Evolutionary conservation across 2,329 filamentous ascomycete species (phyloP).

Genomic region (Calonectria pteridis): DNA sequence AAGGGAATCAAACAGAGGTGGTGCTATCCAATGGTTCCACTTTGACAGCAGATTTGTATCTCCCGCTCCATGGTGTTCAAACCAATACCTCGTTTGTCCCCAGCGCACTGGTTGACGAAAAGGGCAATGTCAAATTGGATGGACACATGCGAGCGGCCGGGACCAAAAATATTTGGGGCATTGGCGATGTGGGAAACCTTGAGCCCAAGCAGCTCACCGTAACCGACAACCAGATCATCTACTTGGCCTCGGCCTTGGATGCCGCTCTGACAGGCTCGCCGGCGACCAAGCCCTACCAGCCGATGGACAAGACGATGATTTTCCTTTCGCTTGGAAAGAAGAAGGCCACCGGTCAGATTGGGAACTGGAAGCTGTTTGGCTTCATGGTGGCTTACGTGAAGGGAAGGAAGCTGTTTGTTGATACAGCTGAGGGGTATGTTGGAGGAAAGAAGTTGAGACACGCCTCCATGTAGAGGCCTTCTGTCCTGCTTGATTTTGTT

Average conservation of each 20-base stretch:
- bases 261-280: conserved; percentile 35
- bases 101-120: conserved; percentile 45
- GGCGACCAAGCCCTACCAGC: conserved; percentile 32
- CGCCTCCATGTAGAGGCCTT: conserved; percentile 39
- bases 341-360: conserved; percentile 49
- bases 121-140: conserved; percentile 51
- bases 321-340: conserved; percentile 46
- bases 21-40: conserved; percentile 48
- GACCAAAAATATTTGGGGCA: conserved; percentile 55
- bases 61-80: conserved; percentile 58
- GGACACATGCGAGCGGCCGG: conserved; percentile 47
- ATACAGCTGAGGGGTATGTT: conserved; percentile 47
- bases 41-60: conserved; percentile 53
- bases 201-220: conserved; percentile 54
- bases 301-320: conserved; percentile 42
- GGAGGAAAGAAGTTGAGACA: conserved; percentile 45
- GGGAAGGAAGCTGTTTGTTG: conserved; percentile 49
- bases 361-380: conserved; percentile 49
- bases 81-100: conserved; percentile 59
- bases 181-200: conserved; percentile 57
- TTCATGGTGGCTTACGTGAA: conserved; percentile 50
- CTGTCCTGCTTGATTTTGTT: neutral
- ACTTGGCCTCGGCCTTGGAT: conserved; percentile 49
- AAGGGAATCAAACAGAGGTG: conserved; percentile 35
- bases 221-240: conserved; percentile 49